phyloP scores from a whole-genome alignment of 2,329 filamentous ascomycete species.

The Stachybotrys chlorohalonatus region DNA sequence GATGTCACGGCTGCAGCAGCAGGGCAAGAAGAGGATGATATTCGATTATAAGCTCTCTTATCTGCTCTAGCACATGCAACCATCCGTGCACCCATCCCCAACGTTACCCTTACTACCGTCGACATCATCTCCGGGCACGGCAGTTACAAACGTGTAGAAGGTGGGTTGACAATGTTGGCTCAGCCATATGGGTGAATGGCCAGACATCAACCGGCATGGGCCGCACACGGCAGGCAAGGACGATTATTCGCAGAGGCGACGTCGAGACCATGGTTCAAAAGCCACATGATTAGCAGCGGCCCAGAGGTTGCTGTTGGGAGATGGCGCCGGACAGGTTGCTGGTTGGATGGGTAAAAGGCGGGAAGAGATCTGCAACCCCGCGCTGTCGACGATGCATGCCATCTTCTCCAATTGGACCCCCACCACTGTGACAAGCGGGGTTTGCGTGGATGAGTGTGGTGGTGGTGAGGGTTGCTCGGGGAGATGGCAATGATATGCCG shows the following conservation, averaged over 20 bases:
- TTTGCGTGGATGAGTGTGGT: not conserved
- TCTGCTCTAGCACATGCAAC: too few relatives aligned
- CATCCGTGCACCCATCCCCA: too few relatives aligned
- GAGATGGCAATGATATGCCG: not conserved
- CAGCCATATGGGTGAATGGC: not conserved
- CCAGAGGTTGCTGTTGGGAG: not conserved
- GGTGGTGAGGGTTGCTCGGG: not conserved
- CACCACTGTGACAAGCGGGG: not conserved
- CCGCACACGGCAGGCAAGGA: not conserved
- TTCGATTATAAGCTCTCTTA: too few relatives aligned
- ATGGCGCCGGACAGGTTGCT: not conserved
- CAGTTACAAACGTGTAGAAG: too few relatives aligned
- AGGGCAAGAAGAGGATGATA: too few relatives aligned
- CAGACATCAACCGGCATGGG: not conserved
- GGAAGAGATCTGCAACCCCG: not conserved
- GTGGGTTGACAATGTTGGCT: too few relatives aligned
- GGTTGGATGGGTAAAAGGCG: not conserved
- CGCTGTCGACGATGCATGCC: not conserved
- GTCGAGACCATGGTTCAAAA: not conserved
- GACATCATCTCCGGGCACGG: too few relatives aligned
- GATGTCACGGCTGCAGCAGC: too few relatives aligned
- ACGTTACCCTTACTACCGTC: too few relatives aligned
- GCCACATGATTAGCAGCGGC: not conserved
- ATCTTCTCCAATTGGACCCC: not conserved
- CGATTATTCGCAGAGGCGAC: not conserved